These are phyloP conservation scores for Sporothrix phasma DNA, from an alignment of 2,329 filamentous ascomycete genomes.

Conservation along the genomic window DNA sequence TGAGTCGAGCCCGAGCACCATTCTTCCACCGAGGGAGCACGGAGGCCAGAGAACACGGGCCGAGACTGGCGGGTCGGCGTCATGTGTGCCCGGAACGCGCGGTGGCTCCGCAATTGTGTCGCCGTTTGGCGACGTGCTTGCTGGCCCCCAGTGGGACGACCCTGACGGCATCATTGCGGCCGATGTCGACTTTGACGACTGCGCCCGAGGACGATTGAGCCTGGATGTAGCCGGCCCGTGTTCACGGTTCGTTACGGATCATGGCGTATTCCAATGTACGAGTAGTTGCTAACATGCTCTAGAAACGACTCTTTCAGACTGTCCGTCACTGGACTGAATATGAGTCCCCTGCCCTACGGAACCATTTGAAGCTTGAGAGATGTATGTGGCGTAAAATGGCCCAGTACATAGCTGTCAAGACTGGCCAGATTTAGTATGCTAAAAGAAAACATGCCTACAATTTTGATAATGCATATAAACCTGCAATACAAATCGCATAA, in stretches of 20 bases:
- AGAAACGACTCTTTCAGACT: slow-evolving; percentile 54
- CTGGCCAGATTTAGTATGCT: too few relatives aligned
- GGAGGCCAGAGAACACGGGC: not conserved
- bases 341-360: slow-evolving; percentile 51
- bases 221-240: slow-evolving; percentile 80
- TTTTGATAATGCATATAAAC: too few relatives aligned
- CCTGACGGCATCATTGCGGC: slow-evolving; percentile 54
- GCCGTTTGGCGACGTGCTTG: slow-evolving; percentile 68
- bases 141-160: slow-evolving; percentile 78
- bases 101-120: slow-evolving; percentile 78
- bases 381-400: not conserved
- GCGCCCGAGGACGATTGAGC: slow-evolving; percentile 69
- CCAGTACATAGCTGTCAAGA: not conserved
- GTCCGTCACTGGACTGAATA: slow-evolving; percentile 46
- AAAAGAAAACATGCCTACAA: too few relatives aligned
- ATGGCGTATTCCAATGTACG: not conserved
- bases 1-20: not conserved
- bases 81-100: slow-evolving; percentile 30
- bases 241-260: slow-evolving; percentile 48
- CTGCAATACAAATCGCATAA: too few relatives aligned
- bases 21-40: not conserved
- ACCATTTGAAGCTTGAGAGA: slow-evolving; percentile 4
- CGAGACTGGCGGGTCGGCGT: not conserved
- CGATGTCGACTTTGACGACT: slow-evolving; percentile 82
- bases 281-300: not conserved